A percentile compares a stretch with the other conserved stretches of the same genome.
Evolutionary conservation across 2,329 filamentous ascomycete genomes (phyloP).

Genomic region (Grosmannia huntii): DNA sequence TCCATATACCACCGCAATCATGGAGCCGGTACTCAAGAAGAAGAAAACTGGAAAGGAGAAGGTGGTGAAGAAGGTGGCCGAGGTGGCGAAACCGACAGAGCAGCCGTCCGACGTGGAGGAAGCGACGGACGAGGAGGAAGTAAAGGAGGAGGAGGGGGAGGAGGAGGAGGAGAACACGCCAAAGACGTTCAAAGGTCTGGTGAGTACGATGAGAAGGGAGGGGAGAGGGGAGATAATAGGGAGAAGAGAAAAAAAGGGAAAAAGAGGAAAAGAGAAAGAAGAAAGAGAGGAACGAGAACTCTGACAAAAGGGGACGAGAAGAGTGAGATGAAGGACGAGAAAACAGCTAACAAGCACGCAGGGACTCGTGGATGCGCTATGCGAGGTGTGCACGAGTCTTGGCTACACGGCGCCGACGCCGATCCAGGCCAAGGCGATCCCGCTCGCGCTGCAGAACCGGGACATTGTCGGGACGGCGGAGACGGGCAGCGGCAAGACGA

Average conservation of each 20-base stretch:
- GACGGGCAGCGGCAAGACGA: slow-evolving; percentile 92
- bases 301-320: too few species aligned
- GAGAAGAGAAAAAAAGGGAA: too few species aligned
- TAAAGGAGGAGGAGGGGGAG: neutral
- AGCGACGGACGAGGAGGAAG: neutral
- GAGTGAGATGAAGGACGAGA: neutral
- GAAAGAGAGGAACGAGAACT: too few species aligned
- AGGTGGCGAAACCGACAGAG: neutral
- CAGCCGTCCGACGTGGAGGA: neutral
- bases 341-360: slow-evolving; percentile 15
- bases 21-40: neutral
- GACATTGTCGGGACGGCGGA: slow-evolving; percentile 92
- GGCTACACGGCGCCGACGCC: slow-evolving; percentile 79
- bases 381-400: slow-evolving; percentile 72
- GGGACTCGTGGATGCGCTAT: slow-evolving; percentile 77
- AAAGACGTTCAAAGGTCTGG: slow-evolving; percentile 3
- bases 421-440: slow-evolving; percentile 79
- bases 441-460: slow-evolving; percentile 61
- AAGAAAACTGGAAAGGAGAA: neutral
- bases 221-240: neutral
- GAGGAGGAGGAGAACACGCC: neutral
- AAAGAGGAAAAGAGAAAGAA: too few species aligned
- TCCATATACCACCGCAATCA: neutral
- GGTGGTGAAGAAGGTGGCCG: neutral
- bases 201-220: neutral